These are phyloP conservation scores for Wickerhamomyces queroliae DNA, from an alignment of 805 yeast genomes.

Conservation along the genomic window DNA sequence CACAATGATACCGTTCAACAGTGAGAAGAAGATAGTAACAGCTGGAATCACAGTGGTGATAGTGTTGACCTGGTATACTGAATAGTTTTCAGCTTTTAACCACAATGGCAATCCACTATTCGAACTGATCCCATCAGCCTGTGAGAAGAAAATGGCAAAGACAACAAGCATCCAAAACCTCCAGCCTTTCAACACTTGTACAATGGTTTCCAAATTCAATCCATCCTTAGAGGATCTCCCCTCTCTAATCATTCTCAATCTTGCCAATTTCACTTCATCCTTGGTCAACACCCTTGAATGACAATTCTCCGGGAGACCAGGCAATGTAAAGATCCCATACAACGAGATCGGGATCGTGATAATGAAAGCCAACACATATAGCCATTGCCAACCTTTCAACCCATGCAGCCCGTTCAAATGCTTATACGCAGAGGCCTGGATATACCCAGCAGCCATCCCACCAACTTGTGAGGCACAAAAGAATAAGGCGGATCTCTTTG, in stretches of 20 bases:
- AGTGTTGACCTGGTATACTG: constrained; percentile 37
- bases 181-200: constrained; percentile 12
- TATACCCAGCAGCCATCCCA: constrained; percentile 34
- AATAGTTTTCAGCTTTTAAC: constrained; percentile 38
- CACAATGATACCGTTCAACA: constrained; percentile 23
- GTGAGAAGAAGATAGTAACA: constrained; percentile 21
- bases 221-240: constrained; percentile 18
- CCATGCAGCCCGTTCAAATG: constrained; percentile 34
- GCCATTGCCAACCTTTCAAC: constrained; percentile 45
- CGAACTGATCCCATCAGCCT: constrained; percentile 27
- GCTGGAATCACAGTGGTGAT: constrained; percentile 51
- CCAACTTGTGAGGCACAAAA: constrained; percentile 39
- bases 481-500: constrained; percentile 25
- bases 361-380: constrained; percentile 40
- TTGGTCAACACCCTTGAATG: constrained; percentile 47
- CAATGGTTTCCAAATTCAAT: constrained; percentile 7
- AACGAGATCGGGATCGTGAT: constrained; percentile 38
- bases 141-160: constrained; percentile 29
- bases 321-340: constrained; percentile 47
- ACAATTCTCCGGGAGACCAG: constrained; percentile 60
- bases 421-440: constrained; percentile 14
- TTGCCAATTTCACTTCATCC: constrained; percentile 47
- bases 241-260: constrained; percentile 30
- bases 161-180: constrained; percentile 34
- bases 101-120: constrained; percentile 32